Percentiles rank a stretch among this genome's conserved stretches.
phyloP scores from a whole-genome alignment of 148 eudicot species.

The Rhododendron vialii region DNA sequence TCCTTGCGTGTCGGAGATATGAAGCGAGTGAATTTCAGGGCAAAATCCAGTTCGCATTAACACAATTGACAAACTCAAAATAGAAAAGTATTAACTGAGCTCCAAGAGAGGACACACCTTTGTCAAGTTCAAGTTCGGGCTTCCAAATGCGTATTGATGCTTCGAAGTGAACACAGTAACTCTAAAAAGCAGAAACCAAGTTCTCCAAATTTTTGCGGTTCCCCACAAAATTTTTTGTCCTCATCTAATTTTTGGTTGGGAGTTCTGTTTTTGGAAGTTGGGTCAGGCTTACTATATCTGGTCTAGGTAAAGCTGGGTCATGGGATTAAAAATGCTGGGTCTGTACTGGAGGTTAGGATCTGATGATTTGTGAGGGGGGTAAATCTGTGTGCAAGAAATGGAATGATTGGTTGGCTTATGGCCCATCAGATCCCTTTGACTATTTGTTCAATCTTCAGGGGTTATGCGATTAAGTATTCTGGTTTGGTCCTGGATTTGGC shows the following conservation, averaged over 20 bases:
- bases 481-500: neutral
- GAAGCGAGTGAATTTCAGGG: neutral
- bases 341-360: neutral
- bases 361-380: neutral
- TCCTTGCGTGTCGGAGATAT: neutral
- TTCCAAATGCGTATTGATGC: conserved; percentile 3
- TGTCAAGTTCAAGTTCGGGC: neutral
- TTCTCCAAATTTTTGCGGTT: neutral
- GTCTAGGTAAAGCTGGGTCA: neutral
- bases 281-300: neutral
- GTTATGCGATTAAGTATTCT: neutral
- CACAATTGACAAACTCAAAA: neutral
- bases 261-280: neutral
- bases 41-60: neutral
- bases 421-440: neutral
- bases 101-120: neutral
- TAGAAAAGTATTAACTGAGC: neutral
- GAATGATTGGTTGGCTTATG: neutral
- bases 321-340: neutral
- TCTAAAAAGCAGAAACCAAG: conserved; percentile 4
- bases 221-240: neutral
- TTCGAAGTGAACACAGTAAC: neutral
- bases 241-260: neutral
- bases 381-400: neutral
- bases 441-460: neutral